Conservation (phyloP, 2,329 filamentous ascomycete genomes). For the Escovopsis weberi region DNA sequence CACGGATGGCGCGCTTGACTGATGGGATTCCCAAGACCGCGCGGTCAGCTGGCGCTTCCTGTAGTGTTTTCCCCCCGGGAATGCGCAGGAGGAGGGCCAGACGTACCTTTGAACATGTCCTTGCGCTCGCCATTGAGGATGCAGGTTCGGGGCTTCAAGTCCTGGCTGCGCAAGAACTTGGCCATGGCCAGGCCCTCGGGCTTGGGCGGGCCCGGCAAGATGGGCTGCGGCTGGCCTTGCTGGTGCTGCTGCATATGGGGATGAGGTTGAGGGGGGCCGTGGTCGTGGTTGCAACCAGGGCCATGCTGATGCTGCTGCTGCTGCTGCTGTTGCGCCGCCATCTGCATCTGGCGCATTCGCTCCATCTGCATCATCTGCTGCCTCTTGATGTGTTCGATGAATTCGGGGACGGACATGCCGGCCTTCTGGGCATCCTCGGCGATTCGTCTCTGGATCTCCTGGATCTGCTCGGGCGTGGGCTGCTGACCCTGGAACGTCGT, state of each 20-base stretch:
- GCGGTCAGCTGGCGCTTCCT: background rate
- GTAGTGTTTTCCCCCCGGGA: background rate
- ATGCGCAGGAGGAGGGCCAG: no score
- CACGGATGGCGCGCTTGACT: conserved; percentile 95
- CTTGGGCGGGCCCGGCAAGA: conserved; percentile 67
- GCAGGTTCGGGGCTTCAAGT: conserved; percentile 78
- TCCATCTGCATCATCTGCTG: conserved; percentile 36
- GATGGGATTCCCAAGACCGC: conserved; percentile 1
- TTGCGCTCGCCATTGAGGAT: conserved; percentile 94
- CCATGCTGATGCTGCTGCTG: conserved; percentile 7
- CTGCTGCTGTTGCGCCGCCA: conserved; percentile 21
- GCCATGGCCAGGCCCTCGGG: conserved; percentile 81
- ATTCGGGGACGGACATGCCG: conserved; percentile 74
- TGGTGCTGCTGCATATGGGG: conserved; percentile 17
- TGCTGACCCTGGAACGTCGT: conserved; percentile 22
- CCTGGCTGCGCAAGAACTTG: conserved; percentile 69
- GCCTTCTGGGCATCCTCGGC: conserved; percentile 69
- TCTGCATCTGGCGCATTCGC: conserved; percentile 30
- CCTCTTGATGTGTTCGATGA: conserved; percentile 54
- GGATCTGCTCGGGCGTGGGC: conserved; percentile 74
- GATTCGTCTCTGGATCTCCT: conserved; percentile 68
- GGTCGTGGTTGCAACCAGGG: conserved; percentile 13
- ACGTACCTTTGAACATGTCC: conserved; percentile 86
- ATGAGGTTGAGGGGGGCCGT: conserved; percentile 16
- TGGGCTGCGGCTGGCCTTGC: conserved; percentile 47